phyloP scores from a whole-genome alignment of 257 asterid genomes.

The Penstemon barbatus region DNA sequence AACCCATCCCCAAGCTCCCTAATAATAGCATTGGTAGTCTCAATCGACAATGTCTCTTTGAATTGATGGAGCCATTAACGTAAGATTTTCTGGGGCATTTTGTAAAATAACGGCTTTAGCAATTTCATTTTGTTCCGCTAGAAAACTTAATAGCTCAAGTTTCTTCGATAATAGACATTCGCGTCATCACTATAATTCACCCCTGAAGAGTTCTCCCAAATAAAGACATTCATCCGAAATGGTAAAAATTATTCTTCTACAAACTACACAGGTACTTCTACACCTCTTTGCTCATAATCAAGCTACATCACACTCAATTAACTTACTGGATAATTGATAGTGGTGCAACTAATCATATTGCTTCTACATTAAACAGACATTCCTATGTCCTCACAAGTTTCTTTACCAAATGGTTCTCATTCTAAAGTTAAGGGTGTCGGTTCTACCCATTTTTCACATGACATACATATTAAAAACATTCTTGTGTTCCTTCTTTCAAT shows the following conservation, averaged over 20 bases:
- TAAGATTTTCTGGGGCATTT: no score
- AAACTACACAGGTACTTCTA: background rate
- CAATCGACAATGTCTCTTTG: no score
- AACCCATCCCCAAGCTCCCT: no score
- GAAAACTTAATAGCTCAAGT: no score
- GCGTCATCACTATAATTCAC: no score
- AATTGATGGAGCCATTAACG: no score
- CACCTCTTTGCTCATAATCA: background rate
- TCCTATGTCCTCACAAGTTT: background rate
- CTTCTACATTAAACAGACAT: background rate
- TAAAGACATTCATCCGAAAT: background rate
- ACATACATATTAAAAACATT: background rate
- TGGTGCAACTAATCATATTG: background rate
- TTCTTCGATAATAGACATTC: no score
- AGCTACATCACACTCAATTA: no score
- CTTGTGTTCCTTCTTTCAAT: background rate
- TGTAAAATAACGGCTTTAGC: no score
- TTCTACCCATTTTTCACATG: background rate
- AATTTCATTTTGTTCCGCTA: no score
- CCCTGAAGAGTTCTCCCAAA: background rate
- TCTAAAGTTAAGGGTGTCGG: background rate
- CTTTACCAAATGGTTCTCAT: no score
- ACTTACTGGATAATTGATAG: background rate
- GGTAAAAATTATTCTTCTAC: background rate
- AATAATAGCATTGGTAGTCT: no score